Base-by-base conservation (phyloP, 73 alveolate species). In the Paramecium sonneborni region DNA sequence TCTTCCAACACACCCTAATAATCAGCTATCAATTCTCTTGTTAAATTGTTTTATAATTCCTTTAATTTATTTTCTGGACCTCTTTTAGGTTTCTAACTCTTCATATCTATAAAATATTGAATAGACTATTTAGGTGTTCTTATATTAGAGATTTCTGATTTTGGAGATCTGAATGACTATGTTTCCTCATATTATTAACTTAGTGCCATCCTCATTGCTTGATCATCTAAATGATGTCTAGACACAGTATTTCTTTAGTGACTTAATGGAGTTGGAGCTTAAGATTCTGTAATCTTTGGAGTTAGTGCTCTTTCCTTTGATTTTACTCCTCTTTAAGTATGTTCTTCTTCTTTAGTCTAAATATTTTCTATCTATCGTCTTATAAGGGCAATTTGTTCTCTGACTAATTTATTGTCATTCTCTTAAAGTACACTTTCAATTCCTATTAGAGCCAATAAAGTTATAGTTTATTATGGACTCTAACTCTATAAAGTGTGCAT, bases 141-240 rank as follows among this genome's bases (percentile, higher is more conserved):
- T 30, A 26, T 10, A 43, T 11, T 46, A 7, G 43, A 9, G 48
- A 79, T 79, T 43, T 23, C 55, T 5, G 44, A 79, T 26, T 79
- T 79, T 79, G 87, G 56, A 28, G 67, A 37, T 34, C 32, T 37
- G 12, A 39, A 5, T 43, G 56, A 18, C n/a, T 79, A 24, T 0
- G 90, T 39, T 18, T 79, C 90, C 74, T 79, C 90, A 44, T 39
- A 46, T 20, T 72, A 34, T 72, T 79, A 46, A 44, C 90, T 39
- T 6, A 79, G 55, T 20, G 90, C 90, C 90, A 79, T 79, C 55
- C 43, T 79, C 90, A 79, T 79, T 5, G 90, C 90, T 1, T 79
- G 30, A 44, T 79, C 90, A 79, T 79, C 90, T 37, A 79, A 79
- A 79, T 79, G 90, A 24, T 79, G 90, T 21, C 90, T 21, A 38